phyloP scores from a whole-genome alignment of 805 yeast species.

The Nakazawaea ernobii region DNA sequence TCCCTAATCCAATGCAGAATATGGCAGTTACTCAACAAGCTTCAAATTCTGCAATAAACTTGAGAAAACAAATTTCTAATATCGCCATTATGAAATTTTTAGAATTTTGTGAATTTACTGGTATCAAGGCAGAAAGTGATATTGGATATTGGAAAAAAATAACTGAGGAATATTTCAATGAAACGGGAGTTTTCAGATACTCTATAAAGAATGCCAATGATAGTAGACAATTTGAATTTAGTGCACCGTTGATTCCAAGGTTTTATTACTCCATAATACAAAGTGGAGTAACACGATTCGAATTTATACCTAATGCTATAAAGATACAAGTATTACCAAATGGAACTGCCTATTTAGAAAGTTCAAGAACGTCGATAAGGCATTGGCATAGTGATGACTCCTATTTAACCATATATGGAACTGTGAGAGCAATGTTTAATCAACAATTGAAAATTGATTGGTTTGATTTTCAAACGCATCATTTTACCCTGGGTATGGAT shows the following conservation, averaged over 20 bases:
- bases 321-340: constrained; percentile 48
- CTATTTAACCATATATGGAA: constrained; percentile 55
- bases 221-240: constrained; percentile 56
- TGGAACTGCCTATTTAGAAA: constrained; percentile 49
- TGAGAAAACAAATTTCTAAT: constrained; percentile 15
- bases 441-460: constrained; percentile 63
- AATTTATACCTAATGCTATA: constrained; percentile 41
- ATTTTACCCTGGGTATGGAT: constrained; percentile 39
- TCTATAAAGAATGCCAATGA: constrained; percentile 39
- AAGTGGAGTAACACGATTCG: constrained; percentile 47
- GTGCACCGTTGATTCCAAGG: constrained; percentile 58
- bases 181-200: constrained; percentile 41
- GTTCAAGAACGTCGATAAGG: constrained; percentile 41
- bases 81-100: constrained; percentile 15
- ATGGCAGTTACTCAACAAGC: neutral
- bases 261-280: constrained; percentile 48
- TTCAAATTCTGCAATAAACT: constrained; percentile 6
- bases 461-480: constrained; percentile 53
- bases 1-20: no score
- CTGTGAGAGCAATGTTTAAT: constrained; percentile 56
- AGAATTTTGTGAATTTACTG: constrained; percentile 13
- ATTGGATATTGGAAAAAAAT: constrained; percentile 46
- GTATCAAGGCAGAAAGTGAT: constrained; percentile 16
- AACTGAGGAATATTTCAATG: constrained; percentile 46
- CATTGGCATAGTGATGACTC: constrained; percentile 68